Percentiles rank a stretch among this genome's conserved stretches.
Conservation (phyloP, 805 yeast species). For the Tetrapisispora pingtungensis region DNA sequence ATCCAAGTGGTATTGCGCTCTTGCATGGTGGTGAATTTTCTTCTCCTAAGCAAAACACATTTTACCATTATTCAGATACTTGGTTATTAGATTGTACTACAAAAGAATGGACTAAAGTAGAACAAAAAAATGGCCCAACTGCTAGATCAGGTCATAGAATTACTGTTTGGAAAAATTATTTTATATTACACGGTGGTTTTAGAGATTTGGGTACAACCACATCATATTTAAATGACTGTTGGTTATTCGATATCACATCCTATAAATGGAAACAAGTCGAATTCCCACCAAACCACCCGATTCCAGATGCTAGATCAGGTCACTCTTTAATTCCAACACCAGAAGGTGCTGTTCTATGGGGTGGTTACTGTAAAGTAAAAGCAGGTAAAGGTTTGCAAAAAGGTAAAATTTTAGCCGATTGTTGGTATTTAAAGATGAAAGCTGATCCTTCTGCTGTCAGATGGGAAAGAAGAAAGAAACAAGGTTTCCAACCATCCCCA, state of each 20-base stretch:
- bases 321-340: conserved; percentile 72
- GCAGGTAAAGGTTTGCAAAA: conserved; percentile 81
- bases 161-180: conserved; percentile 84
- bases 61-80: conserved; percentile 92
- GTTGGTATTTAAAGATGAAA: conserved; percentile 84
- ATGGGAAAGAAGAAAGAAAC: conserved; percentile 85
- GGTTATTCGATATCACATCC: conserved; percentile 85
- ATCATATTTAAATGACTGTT: conserved; percentile 71
- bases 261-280: conserved; percentile 88
- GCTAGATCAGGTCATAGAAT: conserved; percentile 90
- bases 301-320: conserved; percentile 90
- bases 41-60: conserved; percentile 89
- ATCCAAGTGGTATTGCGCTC: conserved; percentile 77
- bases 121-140: conserved; percentile 62
- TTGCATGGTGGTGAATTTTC: conserved; percentile 96
- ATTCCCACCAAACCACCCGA: conserved; percentile 67
- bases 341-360: conserved; percentile 80
- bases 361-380: conserved; percentile 83
- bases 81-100: conserved; percentile 82
- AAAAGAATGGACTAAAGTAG: conserved; percentile 87
- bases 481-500: conserved; percentile 84
- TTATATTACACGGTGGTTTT: conserved; percentile 85
- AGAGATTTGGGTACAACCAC: conserved; percentile 80
- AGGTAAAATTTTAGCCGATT: conserved; percentile 80
- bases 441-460: conserved; percentile 59